Percentiles rank a stretch among this genome's conserved stretches.
Evolutionary conservation across 129 eudicot genomes (phyloP).

Genomic region (Flaveria sonorensis): DNA sequence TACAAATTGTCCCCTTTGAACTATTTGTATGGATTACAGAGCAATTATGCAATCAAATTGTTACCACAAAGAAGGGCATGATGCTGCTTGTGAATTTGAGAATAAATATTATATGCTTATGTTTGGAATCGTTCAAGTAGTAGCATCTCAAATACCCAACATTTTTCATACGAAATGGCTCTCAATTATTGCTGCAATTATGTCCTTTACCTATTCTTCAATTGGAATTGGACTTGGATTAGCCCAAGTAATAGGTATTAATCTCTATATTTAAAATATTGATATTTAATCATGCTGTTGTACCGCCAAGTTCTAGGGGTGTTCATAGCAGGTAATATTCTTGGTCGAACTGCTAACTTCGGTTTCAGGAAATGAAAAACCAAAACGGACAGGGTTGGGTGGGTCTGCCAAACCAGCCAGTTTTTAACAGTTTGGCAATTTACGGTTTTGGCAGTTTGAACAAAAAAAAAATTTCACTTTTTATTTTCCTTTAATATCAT

Average conservation of each 20-base stretch:
- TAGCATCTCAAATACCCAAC: conserved; percentile 79
- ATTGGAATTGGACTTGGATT: conserved; percentile 76
- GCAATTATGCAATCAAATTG: conserved; percentile 85
- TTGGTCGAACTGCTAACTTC: neutral
- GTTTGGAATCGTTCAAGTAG: conserved; percentile 65
- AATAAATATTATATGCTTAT: conserved; percentile 54
- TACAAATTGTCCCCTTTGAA: neutral
- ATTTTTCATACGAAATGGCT: conserved; percentile 71
- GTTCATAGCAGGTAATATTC: neutral
- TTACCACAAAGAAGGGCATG: conserved; percentile 68
- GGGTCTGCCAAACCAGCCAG: neutral
- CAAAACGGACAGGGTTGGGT: neutral
- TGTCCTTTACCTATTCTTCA: conserved; percentile 79
- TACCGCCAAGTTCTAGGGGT: neutral
- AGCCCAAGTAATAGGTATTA: conserved; percentile 64
- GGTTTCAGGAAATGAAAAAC: neutral
- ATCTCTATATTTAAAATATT: conserved; percentile 3
- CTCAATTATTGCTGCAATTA: conserved; percentile 71
- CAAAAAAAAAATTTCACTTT: too few relatives aligned
- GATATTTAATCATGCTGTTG: neutral
- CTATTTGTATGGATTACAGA: conserved; percentile 43
- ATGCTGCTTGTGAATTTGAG: conserved; percentile 53
- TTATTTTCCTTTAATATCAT: neutral
- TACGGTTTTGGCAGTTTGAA: neutral
- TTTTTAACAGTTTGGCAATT: neutral